These are phyloP conservation scores for Urostyla sp. DNA, from an alignment of 73 alveolate genomes.

Conservation along the genomic window DNA sequence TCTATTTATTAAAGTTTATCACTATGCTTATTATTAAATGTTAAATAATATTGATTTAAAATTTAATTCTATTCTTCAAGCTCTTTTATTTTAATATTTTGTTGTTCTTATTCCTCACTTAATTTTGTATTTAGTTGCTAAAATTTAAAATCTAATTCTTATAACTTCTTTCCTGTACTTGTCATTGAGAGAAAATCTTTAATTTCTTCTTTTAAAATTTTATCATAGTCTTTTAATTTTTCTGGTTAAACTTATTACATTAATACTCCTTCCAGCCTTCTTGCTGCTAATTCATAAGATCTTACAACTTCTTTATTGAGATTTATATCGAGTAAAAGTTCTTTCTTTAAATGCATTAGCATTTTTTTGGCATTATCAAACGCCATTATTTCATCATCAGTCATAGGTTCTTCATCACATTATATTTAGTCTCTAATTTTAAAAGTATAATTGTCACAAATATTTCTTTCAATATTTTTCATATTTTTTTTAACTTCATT, in stretches of 20 bases:
- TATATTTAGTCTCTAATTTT: not conserved
- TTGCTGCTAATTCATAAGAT: slow-evolving; percentile 35
- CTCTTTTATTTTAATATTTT: too few species aligned
- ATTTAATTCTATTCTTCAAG: too few species aligned
- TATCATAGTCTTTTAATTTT: slow-evolving; percentile 3
- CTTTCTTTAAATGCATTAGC: slow-evolving; percentile 14
- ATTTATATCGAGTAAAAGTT: slow-evolving; percentile 19
- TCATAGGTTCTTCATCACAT: not conserved
- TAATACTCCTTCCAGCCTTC: slow-evolving; percentile 12
- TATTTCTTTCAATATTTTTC: not conserved
- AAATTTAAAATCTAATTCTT: slow-evolving; percentile 12
- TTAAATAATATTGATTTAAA: too few species aligned
- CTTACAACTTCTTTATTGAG: slow-evolving; percentile 27
- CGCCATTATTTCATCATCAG: not conserved
- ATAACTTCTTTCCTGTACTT: slow-evolving; percentile 17
- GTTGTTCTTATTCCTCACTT: not conserved
- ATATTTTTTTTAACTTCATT: slow-evolving; percentile 1
- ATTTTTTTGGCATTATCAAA: not conserved
- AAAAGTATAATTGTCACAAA: slow-evolving; percentile 7
- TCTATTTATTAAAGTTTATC: slow-evolving; percentile 6
- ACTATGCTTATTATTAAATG: too few species aligned
- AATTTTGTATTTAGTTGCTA: not conserved
- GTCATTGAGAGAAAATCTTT: slow-evolving; percentile 20
- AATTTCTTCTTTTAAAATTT: not conserved
- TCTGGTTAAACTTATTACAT: slow-evolving; percentile 19